Base-by-base conservation (phyloP, 441 rosid species). In the Aquilaria agallochum region DNA sequence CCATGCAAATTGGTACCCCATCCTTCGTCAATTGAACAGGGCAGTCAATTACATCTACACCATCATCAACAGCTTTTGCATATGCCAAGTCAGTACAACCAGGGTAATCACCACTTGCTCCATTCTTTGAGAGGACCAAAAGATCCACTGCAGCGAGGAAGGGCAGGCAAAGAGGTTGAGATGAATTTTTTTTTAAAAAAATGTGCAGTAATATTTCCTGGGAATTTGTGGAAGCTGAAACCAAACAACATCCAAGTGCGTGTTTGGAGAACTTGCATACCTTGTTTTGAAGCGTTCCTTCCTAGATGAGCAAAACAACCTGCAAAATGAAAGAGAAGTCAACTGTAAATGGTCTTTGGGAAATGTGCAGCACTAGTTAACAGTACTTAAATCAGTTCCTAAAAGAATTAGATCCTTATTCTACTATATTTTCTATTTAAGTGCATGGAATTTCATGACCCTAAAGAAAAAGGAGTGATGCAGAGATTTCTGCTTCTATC, bases 221-320 rank as follows among this genome's bases (percentile, higher is more conserved):
- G 20, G 9, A 40, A 10, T 6, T 40, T 40, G 45, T 40, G 45
- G 9, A 40, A 40, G 5, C 45, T 0, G 9, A 40, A 5, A 1
- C 42, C 42, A 20, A 36, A 36, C 42, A 36, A 36, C 42, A 8
- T 8, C 5, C 6, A 36, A 8, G 9, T 40, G 45, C 9, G 9
- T 40, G 45, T 40, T 8, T 5, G 45, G 10, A 7, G 10, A 40
- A 40, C 15, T 42, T 64, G 9, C 45, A 40, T 82, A 89, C 97
- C 94, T 78, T 70, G 74, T 46, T 63, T 60, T 61, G 89, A 47
- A 56, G 77, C 89, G 73, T 80, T 86, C 47, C 34, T 78, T 67
- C 81, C 82, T 4, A 81, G 58, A 59, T 84, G 85, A 45, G 95
- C 73, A 78, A 79, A 91, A 80, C 99, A 91, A 67, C 67, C 99